Evolutionary conservation across 768 basidiomycete species (phyloP), one percentile per base, ranked within the genome.

Genomic region (Mycena epipterygia): DNA sequence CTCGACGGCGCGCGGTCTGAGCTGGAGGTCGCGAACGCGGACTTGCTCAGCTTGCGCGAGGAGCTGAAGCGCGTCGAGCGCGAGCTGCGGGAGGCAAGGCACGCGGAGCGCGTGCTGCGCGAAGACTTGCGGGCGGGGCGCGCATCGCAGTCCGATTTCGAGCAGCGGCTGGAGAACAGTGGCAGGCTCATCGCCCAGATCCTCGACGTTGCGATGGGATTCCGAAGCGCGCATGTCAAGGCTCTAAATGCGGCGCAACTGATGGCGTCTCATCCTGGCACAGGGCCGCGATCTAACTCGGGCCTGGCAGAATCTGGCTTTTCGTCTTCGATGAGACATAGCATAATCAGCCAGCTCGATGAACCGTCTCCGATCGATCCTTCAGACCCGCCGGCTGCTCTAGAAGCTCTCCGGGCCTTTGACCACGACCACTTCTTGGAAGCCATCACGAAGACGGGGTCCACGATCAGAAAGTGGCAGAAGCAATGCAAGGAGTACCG

Each of bases 401-500:
- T 96, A 41, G 93, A 94, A 62, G 81, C 85, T 17, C 80, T 96
- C 25, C 85, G 93, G 49, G 87, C 88, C 29, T 94, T 95, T 76
- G 95, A 95, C 76, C 91, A 96, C 73, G 94, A 94, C 73, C 87
- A 89, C 72, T 97, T 98, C 79, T 80, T 94, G 56, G 96, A 97
- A 59, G 90, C 91, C 0, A 89, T 98, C 49, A 83, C 86, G 64
- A 95, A 95, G 79, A 90, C 92, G 14, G 92, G 92, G n/a, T 89
- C 93, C 17, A 93, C 94, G 13, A 93, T 96, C 67, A 91, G 95
- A 64, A 98, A 97, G 79, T 99, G 96, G 96, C 95, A 96, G 83
- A 98, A 96, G 79, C 96, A 97, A 78, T 97, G 95, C 83, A 97
- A 95, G 78, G 93, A 95, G 73, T 99, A 98, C 68, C 88, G 96